A percentile compares a stretch with the other conserved stretches of the same genome.
These are phyloP conservation scores for Alternaria ventricosa DNA, from an alignment of 2,329 filamentous ascomycete genomes.

Conservation along the genomic window DNA sequence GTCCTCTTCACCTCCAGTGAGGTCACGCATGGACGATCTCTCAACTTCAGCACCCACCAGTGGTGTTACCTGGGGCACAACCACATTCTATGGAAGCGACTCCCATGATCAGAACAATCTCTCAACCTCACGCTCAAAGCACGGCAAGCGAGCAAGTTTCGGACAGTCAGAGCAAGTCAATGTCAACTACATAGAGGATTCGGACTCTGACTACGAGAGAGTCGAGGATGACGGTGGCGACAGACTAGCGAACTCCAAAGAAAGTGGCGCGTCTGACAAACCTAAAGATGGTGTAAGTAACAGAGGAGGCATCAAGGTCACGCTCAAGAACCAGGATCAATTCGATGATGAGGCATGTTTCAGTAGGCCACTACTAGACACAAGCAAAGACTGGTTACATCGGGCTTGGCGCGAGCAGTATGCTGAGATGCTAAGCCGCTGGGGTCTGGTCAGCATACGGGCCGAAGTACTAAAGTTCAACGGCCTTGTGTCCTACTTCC, in stretches of 20 bases:
- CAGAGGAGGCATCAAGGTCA: slow-evolving; percentile 52
- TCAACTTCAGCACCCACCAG: slow-evolving; percentile 52
- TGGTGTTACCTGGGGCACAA: slow-evolving; percentile 57
- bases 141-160: slow-evolving; percentile 49
- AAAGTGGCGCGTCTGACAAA: slow-evolving; percentile 29
- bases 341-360: slow-evolving; percentile 62
- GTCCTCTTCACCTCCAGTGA: slow-evolving; percentile 48
- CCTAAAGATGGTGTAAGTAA: slow-evolving; percentile 14
- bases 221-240: slow-evolving; percentile 18
- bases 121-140: slow-evolving; percentile 39
- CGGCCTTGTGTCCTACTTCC: slow-evolving; percentile 49
- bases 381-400: slow-evolving; percentile 56
- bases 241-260: slow-evolving; percentile 27
- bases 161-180: slow-evolving; percentile 41
- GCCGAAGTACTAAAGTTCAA: slow-evolving; percentile 66
- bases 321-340: slow-evolving; percentile 62
- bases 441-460: slow-evolving; percentile 61
- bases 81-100: slow-evolving; percentile 48
- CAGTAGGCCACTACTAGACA: slow-evolving; percentile 58
- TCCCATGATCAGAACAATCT: slow-evolving; percentile 36
- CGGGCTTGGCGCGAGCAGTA: slow-evolving; percentile 63
- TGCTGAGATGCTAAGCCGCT: slow-evolving; percentile 64
- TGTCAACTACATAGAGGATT: slow-evolving; percentile 39
- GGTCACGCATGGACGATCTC: slow-evolving; percentile 46
- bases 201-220: slow-evolving; percentile 42